Conservation (phyloP, 1,284 basidiomycete genomes). For the Sanghuangporus weigelae region DNA sequence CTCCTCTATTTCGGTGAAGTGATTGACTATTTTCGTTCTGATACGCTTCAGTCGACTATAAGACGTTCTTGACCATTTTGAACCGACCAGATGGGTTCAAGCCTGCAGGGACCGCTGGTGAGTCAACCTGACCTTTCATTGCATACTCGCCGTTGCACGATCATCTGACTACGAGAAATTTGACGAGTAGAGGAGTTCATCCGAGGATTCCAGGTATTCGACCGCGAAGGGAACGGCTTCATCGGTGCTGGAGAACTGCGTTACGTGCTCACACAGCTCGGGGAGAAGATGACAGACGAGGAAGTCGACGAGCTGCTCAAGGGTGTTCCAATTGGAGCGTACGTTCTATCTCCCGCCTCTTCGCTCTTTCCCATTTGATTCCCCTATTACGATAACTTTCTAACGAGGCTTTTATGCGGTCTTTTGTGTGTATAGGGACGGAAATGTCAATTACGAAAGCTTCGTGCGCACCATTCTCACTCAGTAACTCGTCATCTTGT, state of each 20-base stretch:
- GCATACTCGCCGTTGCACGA: not conserved
- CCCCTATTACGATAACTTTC: conserved; percentile 6
- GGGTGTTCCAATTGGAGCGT: conserved; percentile 86
- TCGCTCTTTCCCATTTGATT: not conserved
- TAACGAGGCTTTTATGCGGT: conserved; percentile 16
- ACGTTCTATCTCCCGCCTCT: conserved; percentile 30
- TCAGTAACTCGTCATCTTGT: conserved; percentile 42
- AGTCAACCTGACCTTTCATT: conserved; percentile 21
- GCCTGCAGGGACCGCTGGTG: conserved; percentile 88
- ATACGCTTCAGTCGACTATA: conserved; percentile 70
- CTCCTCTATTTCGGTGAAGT: not conserved
- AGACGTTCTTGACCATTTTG: conserved; percentile 85
- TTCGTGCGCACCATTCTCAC: conserved; percentile 90
- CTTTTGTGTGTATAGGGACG: conserved; percentile 59
- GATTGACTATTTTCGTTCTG: not conserved
- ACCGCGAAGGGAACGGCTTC: conserved; percentile 96
- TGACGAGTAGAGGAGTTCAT: conserved; percentile 86
- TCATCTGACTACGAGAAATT: not conserved
- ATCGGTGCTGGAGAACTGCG: conserved; percentile 91
- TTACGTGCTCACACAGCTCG: conserved; percentile 93
- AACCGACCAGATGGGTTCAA: conserved; percentile 97
- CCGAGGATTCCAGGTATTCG: conserved; percentile 98
- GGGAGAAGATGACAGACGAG: conserved; percentile 96
- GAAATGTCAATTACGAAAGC: conserved; percentile 96
- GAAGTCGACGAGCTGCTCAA: conserved; percentile 98